Evolutionary conservation across 495 filamentous ascomycete species (phyloP).

Genomic region (Aspergillus nanangensis): DNA sequence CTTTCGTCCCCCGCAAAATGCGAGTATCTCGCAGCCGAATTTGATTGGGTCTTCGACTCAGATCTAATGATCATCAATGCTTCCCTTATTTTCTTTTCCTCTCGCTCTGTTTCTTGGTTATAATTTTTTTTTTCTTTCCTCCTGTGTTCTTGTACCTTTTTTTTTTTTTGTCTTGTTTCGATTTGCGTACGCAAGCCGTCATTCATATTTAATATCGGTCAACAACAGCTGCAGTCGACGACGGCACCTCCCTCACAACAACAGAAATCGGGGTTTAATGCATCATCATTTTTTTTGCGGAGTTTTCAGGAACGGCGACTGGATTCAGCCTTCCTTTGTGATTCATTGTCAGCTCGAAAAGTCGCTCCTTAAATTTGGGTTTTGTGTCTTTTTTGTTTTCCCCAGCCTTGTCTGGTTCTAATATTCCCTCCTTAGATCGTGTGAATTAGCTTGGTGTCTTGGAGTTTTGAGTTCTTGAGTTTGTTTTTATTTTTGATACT

Average conservation of each 20-base stretch:
- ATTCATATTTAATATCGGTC: too few relatives aligned
- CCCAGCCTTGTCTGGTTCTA: background rate
- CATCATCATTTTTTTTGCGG: background rate
- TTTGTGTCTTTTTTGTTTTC: background rate
- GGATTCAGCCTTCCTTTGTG: background rate
- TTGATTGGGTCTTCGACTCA: constrained; percentile 36
- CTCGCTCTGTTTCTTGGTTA: background rate
- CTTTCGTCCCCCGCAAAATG: constrained; percentile 7
- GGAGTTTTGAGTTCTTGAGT: too few relatives aligned
- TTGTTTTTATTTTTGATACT: constrained; percentile 1
- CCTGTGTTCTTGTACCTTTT: too few relatives aligned
- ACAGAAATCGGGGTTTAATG: constrained; percentile 2
- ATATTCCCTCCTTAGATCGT: constrained; percentile 6
- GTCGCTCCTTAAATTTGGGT: constrained; percentile 6
- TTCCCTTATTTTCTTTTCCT: background rate
- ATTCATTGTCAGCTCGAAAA: constrained; percentile 6
- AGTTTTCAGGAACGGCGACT: constrained; percentile 6
- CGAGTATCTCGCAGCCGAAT: constrained; percentile 36
- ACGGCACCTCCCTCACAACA: too few relatives aligned
- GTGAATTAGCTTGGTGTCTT: constrained; percentile 18
- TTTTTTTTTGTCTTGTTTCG: background rate
- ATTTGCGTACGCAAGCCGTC: too few relatives aligned
- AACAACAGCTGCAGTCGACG: too few relatives aligned
- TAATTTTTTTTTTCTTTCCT: too few relatives aligned
- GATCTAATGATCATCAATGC: constrained; percentile 4